phyloP scores from a whole-genome alignment of 257 asterid species.

The Lithospermum erythrorhizon region DNA sequence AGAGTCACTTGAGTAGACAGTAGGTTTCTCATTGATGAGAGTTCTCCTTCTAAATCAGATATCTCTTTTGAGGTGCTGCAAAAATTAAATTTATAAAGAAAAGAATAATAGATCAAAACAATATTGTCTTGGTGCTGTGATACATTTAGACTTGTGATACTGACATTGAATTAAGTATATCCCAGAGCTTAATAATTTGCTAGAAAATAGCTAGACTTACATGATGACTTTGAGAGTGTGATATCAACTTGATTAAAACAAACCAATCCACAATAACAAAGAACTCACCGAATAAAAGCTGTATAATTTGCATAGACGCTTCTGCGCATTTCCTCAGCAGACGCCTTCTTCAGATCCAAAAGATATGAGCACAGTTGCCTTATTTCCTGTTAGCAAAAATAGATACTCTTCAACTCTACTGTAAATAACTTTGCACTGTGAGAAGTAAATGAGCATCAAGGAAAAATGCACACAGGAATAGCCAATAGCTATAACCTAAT shows the following conservation, averaged over 20 bases:
- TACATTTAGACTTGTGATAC: not conserved
- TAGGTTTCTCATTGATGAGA: slow-evolving; percentile 91
- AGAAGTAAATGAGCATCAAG: not conserved
- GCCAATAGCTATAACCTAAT: no score
- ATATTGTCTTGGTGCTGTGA: not conserved
- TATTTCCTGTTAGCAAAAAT: slow-evolving; percentile 52
- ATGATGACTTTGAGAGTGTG: not conserved
- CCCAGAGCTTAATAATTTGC: no score
- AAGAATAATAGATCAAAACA: not conserved
- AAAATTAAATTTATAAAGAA: slow-evolving; percentile 5
- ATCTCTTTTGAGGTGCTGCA: slow-evolving; percentile 97
- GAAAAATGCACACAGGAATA: not conserved
- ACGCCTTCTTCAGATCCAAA: slow-evolving; percentile 88
- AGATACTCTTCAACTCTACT: not conserved
- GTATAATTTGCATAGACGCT: slow-evolving; percentile 95
- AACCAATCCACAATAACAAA: slow-evolving; percentile 3
- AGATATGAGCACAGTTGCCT: slow-evolving; percentile 87
- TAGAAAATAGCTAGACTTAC: no score
- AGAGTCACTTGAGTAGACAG: slow-evolving; percentile 93
- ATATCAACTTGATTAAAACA: not conserved
- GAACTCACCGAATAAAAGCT: slow-evolving; percentile 88
- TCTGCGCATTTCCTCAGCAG: slow-evolving; percentile 99
- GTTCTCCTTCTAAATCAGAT: slow-evolving; percentile 97
- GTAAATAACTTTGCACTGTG: not conserved
- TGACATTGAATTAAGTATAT: not conserved